phyloP scores from a whole-genome alignment of 208 protist species.

The Endotrypanum monterogeii region DNA sequence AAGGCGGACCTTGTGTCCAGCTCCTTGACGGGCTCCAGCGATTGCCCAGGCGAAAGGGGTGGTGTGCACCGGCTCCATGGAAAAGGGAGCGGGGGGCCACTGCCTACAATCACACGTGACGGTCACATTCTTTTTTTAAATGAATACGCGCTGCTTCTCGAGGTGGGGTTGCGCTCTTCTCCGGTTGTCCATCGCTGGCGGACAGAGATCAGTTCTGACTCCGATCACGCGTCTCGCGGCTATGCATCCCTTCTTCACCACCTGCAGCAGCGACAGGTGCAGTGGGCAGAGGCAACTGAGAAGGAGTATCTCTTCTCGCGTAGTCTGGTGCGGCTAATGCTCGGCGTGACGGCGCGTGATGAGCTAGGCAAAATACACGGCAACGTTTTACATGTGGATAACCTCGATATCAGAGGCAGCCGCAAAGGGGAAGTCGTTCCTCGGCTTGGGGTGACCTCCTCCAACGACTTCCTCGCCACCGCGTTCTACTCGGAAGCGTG shows the following conservation, averaged over 20 bases:
- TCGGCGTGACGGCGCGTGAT: constrained; percentile 48
- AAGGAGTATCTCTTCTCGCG: constrained; percentile 37
- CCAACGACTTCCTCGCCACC: constrained; percentile 32
- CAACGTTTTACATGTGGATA: constrained; percentile 55
- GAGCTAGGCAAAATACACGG: constrained; percentile 34
- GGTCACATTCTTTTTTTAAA: constrained; percentile 28
- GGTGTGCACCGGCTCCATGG: no score
- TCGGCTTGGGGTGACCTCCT: constrained; percentile 41
- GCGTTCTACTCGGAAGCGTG: constrained; percentile 24
- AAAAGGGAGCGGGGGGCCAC: not conserved
- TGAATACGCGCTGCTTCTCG: constrained; percentile 46
- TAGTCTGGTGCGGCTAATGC: constrained; percentile 46
- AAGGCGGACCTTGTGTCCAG: no score
- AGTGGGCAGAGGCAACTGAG: constrained; percentile 23
- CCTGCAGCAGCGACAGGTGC: constrained; percentile 34
- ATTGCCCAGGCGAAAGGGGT: no score
- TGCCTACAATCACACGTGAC: constrained; percentile 8
- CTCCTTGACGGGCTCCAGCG: no score
- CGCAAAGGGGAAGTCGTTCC: constrained; percentile 52
- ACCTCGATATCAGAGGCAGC: constrained; percentile 52
- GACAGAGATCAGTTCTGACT: constrained; percentile 20
- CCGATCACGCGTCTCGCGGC: constrained; percentile 37
- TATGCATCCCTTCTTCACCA: constrained; percentile 41
- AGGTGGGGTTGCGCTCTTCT: constrained; percentile 33
- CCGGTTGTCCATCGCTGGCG: constrained; percentile 38